Conservation (phyloP, 2,329 filamentous ascomycete genomes). For the Colletotrichum sp. region DNA sequence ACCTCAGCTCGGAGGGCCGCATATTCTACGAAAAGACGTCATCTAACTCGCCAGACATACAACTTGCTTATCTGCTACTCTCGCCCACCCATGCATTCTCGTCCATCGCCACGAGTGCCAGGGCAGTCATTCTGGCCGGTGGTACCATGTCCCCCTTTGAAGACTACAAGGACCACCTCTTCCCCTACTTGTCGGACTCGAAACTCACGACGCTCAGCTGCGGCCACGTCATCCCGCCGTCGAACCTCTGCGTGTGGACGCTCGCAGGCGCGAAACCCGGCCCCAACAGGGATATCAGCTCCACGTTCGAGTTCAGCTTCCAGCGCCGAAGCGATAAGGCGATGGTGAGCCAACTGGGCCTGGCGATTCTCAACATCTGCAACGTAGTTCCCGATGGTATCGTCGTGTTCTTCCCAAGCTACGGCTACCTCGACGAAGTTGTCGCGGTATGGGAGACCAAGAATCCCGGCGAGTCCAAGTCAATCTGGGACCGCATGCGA, state of each 20-base stretch:
- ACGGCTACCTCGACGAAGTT: constrained; percentile 84
- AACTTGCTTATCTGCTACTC: constrained; percentile 84
- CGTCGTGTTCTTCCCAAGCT: constrained; percentile 95
- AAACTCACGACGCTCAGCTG: constrained; percentile 86
- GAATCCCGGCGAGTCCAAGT: constrained; percentile 30
- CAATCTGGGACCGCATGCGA: constrained; percentile 64
- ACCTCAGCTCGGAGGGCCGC: constrained; percentile 75
- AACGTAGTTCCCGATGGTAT: constrained; percentile 83
- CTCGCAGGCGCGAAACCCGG: constrained; percentile 54
- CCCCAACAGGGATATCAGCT: constrained; percentile 32
- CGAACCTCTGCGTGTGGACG: constrained; percentile 81
- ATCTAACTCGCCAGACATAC: constrained; percentile 48
- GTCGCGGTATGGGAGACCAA: constrained; percentile 63
- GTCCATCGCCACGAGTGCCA: constrained; percentile 81
- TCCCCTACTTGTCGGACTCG: constrained; percentile 70
- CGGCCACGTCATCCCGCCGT: constrained; percentile 87
- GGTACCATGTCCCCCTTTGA: constrained; percentile 98
- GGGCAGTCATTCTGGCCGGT: constrained; percentile 88
- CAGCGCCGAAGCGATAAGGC: constrained; percentile 71
- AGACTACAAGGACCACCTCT: constrained; percentile 86
- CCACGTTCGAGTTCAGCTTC: constrained; percentile 85
- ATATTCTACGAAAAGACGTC: constrained; percentile 64
- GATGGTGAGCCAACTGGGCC: constrained; percentile 78
- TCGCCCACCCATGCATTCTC: constrained; percentile 92
- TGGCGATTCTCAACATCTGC: constrained; percentile 74